Base-by-base conservation (phyloP, 345 rosid species). In the Gynandropsis gynandra region DNA sequence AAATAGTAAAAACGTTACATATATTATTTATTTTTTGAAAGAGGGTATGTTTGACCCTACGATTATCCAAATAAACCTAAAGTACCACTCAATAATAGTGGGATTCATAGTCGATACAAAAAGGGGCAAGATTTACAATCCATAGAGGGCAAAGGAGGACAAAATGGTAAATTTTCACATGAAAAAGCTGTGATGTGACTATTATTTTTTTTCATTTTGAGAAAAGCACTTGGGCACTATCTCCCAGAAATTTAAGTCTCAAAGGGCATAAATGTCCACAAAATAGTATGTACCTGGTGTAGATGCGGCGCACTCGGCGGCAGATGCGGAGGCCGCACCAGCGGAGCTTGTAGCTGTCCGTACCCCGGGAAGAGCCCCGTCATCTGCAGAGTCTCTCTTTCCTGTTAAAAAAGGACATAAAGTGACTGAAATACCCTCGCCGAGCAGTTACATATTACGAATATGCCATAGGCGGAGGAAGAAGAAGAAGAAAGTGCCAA, bases 301-400 rank as follows among this genome's bases (percentile, higher is more conserved):
- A 80, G 83, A 83, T 70, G 92, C 12, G 70, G 81, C 10, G 60
- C 64, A 42, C 71, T 71, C 33, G 74, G 65, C 11, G 66, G 68
- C 3, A 53, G 75, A 0, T 71, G 74, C 1, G 73, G 16, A 15
- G 67, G 76, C 47, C 77, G 76, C 59, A 75, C 27, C 1, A 76
- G 45, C 40, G 59, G 82, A 21, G 65, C 17, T 59, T 74, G 87
- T 57, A 78, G 57, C 46, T 80, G 87, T 69, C 84, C 84, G 61
- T 72, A 74, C 39, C 76, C 59, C 54, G 87, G 78, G 54, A 83
- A 83, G 69, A 78, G 57, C 35, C 73, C 65, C 38, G 80, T 51
- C 80, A 83, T 72, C 56, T 75, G 80, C 59, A 76, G 69, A n/a
- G 82, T 47, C 55, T 80, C 84, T 47, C 80, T 72, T 52, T 69